Percentiles rank a stretch among this genome's conserved stretches.
phyloP scores from a whole-genome alignment of 139 green algal species.

The Chlorella sp. region DNA sequence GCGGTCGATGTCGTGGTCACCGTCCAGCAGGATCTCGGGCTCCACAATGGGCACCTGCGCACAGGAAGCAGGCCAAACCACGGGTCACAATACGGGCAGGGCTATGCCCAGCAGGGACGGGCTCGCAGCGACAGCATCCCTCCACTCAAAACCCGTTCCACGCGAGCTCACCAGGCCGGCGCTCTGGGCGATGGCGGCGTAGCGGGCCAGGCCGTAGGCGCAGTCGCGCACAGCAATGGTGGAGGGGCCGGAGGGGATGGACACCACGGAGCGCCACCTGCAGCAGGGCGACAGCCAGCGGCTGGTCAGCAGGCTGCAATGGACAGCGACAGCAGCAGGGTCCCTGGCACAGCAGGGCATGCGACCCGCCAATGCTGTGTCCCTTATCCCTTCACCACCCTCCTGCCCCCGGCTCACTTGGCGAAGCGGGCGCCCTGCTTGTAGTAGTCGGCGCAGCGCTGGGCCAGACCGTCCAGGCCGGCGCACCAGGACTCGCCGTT shows the following conservation, averaged over 20 bases:
- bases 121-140: too few species aligned
- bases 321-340: too few species aligned
- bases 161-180: conserved; percentile 19
- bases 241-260: conserved; percentile 83
- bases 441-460: conserved; percentile 97
- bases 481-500: conserved; percentile 96
- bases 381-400: too few species aligned
- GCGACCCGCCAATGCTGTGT: too few species aligned
- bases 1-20: conserved; percentile 91
- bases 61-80: too few species aligned
- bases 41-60: conserved; percentile 95
- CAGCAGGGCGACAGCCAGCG: too few species aligned
- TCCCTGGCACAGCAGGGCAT: too few species aligned
- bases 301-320: too few species aligned
- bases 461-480: conserved; percentile 95
- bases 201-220: conserved; percentile 98
- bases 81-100: too few species aligned
- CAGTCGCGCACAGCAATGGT: conserved; percentile 88
- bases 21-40: conserved; percentile 98
- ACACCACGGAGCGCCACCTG: conserved; percentile 87
- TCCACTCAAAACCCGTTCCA: too few species aligned
- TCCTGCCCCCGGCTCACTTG: conserved; percentile 76
- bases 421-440: conserved; percentile 96
- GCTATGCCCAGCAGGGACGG: too few species aligned
- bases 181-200: conserved; percentile 91